Base-by-base conservation (phyloP, 441 rosid genomes). In the Capsella rubella region DNA sequence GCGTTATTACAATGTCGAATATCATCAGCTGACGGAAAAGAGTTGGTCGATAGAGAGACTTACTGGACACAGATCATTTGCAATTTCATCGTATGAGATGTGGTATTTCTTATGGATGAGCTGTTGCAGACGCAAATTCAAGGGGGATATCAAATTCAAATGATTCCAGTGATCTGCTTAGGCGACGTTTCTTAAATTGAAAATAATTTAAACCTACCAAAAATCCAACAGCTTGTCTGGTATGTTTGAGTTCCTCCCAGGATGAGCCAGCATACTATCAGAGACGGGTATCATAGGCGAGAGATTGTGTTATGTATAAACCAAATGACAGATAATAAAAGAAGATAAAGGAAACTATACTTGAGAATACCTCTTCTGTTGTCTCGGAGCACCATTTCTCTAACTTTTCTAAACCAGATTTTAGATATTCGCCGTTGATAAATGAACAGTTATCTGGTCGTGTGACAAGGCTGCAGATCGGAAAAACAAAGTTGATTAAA, bases 371-470 rank as follows among this genome's bases (percentile, higher is more conserved):
- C 88, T 90, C 95, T 58, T 93, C 96, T 82, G 91, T 93, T 42
- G 97, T 89, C 80, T 90, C 90, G 73, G 84, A 82, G 78, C 95
- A 91, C 99, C 99, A 95, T 42, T 82, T 83, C 89, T 95, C 96
- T 57, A 95, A 84, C 87, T 91, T 95, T 55, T 97, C 98, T 78
- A 95, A 86, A 67, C 99, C 99, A 65, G 97, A 64, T 82, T 93
- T 93, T 62, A 93, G 95, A 78, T 87, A 91, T 86, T 95, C 99
- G 15, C 99, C 98, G 67, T 95, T 95, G 86, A 97, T 93, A 77
- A 95, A 93, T 59, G 98, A 91, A 84, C 98, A 95, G 79, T 92
- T 93, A 82, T 95, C 99, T 6, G 96, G 98, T 12, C 98, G 94
- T 28, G 94, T 85, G 77, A 95, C 96, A 81, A 95, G 94, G 81